Conservation (phyloP, 176 grass and related monocot genomes). For the Sorghum bicolor region Sorghum_bicolor_NCBIv3 NC_012871.2:72744501-72745000, state of each 20-base stretch:
- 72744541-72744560: too few species aligned
- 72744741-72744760: background rate
- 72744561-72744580: too few species aligned
- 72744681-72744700: background rate
- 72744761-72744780: background rate
- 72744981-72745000: background rate
- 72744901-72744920: background rate
- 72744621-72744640: too few species aligned
- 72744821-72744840: background rate
- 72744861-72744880: background rate
- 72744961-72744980: background rate
- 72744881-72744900: background rate
- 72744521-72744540: too few species aligned
- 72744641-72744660: background rate
- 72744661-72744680: background rate
- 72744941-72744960: conserved; percentile 21
- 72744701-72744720: background rate
- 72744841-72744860: too few species aligned
- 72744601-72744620: too few species aligned
- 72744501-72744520: too few species aligned
- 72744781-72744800: background rate
- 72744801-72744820: background rate
- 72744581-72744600: too few species aligned
- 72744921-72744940: too few species aligned
- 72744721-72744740: background rate